Evolutionary conservation across 371 early-diverging fungal genomes (phyloP).

Genomic region (Mucor velutinosus): DNA sequence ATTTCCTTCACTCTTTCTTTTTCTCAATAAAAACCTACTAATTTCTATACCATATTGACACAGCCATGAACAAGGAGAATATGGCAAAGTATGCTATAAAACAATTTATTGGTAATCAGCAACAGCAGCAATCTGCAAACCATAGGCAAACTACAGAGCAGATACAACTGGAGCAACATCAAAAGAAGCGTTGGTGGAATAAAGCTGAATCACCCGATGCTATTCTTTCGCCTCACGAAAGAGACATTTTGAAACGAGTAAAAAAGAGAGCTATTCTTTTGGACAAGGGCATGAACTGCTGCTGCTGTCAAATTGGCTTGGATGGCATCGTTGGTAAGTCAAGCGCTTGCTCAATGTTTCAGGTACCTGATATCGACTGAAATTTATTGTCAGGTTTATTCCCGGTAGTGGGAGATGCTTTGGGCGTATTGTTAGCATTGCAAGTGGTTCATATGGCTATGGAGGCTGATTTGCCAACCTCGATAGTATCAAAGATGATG

Average conservation of each 20-base stretch:
- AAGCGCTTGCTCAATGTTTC: neutral
- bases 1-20: neutral
- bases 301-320: constrained; percentile 52
- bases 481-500: constrained; percentile 44
- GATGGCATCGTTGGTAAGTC: constrained; percentile 51
- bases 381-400: constrained; percentile 40
- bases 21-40: neutral
- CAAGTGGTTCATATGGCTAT: constrained; percentile 40
- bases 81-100: constrained; percentile 24
- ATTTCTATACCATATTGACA: neutral
- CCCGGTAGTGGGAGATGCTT: constrained; percentile 51
- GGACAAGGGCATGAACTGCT: constrained; percentile 44
- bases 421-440: constrained; percentile 40
- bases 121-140: neutral
- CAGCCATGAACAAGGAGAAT: constrained; percentile 20
- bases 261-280: constrained; percentile 42
- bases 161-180: neutral
- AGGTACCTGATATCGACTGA: neutral
- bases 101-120: constrained; percentile 1
- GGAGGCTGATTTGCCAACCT: constrained; percentile 40
- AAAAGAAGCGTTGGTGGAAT: constrained; percentile 38
- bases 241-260: constrained; percentile 33
- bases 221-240: constrained; percentile 32
- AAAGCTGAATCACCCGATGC: constrained; percentile 29
- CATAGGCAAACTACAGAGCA: neutral